Conservation (phyloP, 2,329 filamentous ascomycete species). For the Penicillium occitanis region DNA sequence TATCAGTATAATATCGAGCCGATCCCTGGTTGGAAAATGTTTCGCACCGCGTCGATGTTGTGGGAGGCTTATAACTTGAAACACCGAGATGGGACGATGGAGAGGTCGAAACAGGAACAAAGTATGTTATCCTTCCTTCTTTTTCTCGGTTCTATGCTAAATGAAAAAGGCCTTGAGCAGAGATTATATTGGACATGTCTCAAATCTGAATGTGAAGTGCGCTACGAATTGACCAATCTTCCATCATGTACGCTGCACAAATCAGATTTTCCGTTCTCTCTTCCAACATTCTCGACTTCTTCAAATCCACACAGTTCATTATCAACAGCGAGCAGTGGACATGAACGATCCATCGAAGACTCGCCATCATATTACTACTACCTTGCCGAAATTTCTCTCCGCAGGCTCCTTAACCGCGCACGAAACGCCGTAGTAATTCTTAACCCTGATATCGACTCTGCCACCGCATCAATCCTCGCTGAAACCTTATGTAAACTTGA, state of each 20-base stretch:
- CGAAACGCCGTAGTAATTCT: constrained; percentile 26
- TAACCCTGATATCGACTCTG: constrained; percentile 22
- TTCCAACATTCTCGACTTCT: constrained; percentile 26
- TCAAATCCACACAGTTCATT: background rate
- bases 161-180: constrained; percentile 26
- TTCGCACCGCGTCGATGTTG: constrained; percentile 29
- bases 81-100: constrained; percentile 25
- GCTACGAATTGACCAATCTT: constrained; percentile 29
- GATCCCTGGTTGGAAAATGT: constrained; percentile 31
- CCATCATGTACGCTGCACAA: constrained; percentile 29
- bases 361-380: constrained; percentile 26
- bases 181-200: constrained; percentile 31
- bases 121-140: constrained; percentile 21
- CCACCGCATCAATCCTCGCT: constrained; percentile 24
- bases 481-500: constrained; percentile 26
- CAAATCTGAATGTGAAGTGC: constrained; percentile 31
- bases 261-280: constrained; percentile 29
- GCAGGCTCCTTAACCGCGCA: constrained; percentile 35
- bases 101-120: constrained; percentile 28
- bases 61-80: constrained; percentile 31
- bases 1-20: constrained; percentile 32
- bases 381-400: constrained; percentile 37
- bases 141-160: background rate
- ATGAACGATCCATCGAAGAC: constrained; percentile 23
- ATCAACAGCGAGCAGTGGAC: constrained; percentile 19